phyloP scores from a whole-genome alignment of 768 basidiomycete species.

The Lactarius pseudohatsudake region DNA sequence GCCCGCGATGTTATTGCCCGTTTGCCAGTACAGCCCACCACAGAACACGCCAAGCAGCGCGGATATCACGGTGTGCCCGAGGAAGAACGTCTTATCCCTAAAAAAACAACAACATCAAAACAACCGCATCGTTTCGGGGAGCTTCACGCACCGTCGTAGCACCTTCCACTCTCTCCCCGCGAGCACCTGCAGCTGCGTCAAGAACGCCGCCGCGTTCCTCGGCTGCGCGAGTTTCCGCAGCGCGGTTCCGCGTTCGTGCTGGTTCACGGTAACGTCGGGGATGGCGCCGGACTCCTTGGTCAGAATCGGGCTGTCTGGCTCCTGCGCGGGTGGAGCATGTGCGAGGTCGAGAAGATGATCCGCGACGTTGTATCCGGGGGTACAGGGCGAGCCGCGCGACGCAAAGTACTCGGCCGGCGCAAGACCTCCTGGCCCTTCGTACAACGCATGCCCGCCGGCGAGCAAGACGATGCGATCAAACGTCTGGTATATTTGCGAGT shows the following conservation, averaged over 20 bases:
- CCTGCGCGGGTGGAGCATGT: conserved; percentile 53
- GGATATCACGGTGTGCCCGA: conserved; percentile 73
- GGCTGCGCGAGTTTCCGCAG: conserved; percentile 24
- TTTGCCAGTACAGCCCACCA: conserved; percentile 86
- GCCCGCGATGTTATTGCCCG: conserved; percentile 78
- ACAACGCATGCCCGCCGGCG: conserved; percentile 49
- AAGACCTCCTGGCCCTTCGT: conserved; percentile 56
- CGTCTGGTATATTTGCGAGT: conserved; percentile 55
- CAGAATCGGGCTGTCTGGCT: conserved; percentile 41
- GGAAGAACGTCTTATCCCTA: conserved; percentile 80
- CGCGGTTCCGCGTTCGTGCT: conserved; percentile 22
- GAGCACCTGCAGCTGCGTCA: conserved; percentile 86
- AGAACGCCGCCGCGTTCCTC: conserved; percentile 70
- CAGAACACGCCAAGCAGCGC: conserved; percentile 82
- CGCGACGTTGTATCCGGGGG: conserved; percentile 85
- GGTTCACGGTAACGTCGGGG: neutral
- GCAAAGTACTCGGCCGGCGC: conserved; percentile 70
- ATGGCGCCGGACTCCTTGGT: conserved; percentile 6
- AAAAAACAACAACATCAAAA: conserved; percentile 1
- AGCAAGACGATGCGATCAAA: conserved; percentile 63
- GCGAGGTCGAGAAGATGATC: conserved; percentile 92
- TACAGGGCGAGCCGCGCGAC: conserved; percentile 46
- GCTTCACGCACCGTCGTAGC: conserved; percentile 55
- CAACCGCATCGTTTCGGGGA: neutral
- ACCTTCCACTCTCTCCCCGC: conserved; percentile 86